Evolutionary conservation across 1,284 basidiomycete species (phyloP), one percentile per base, ranked within the genome.

Genomic region (Ustilago vetiveriae): DNA sequence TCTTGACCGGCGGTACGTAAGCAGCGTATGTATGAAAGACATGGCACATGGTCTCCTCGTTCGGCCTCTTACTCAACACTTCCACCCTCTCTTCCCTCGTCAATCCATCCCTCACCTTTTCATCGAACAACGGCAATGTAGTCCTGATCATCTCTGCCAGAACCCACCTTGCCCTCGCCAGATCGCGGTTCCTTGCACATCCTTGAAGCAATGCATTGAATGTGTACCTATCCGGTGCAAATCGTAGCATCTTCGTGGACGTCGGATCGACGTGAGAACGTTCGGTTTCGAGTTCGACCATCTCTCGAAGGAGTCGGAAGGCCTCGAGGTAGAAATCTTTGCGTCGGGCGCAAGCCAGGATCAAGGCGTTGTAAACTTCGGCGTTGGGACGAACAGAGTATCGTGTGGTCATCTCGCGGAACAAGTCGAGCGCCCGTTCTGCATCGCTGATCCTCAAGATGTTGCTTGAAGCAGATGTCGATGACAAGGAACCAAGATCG

Each of bases 401-500:
- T 67, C 90, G 88, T 2, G 88, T 85, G 1, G 84, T 85, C 92
- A 98, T 94, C 82, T 98, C 95, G 22, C 88, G 88, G 87, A 92
- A 96, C 1, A 98, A 85, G 80, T 98, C 95, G 39, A 96, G 85
- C 0, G 95, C 95, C 35, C 92, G 88, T 79, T 96, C 92, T 0
- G 92, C 91, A 72, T 95, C 90, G 2, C 90, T 87, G 14, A 55
- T 39, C 22, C 36, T 21, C 14, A 5, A 1, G 2, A 4, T 32
- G 1, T n/a, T 4, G 27, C 13, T 4, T 6, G 16, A 0, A 17
- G 23, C 23, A 0, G 46, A 17, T 6, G 53, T 13, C 14, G 36
- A 45, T 23, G 37, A 11, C 10, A 19, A 13, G 11, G 36, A 38
- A 10, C 9, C 26, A 23, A 35, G 33, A n/a, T 26, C n/a, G 39